Evolutionary conservation across 495 filamentous ascomycete genomes (phyloP), one percentile per base, ranked within the genome.

Genomic region (Rhypophila decipiens): DNA sequence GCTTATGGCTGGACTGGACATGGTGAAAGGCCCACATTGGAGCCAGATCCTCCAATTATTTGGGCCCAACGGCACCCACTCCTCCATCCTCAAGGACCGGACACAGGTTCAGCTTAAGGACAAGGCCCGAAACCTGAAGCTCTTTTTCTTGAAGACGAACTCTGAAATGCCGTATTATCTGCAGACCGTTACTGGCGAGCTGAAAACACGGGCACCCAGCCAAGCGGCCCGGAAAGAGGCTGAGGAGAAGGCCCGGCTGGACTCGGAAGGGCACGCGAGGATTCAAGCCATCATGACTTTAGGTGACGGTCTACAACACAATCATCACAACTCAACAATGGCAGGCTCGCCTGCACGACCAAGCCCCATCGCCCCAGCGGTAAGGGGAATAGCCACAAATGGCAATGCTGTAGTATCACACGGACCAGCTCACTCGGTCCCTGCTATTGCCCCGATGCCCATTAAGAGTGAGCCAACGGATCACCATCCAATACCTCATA

Each of bases 81-180:
- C 84, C 41, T 84, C 93, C 51, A 84, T 88, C 4, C 72, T 97
- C 29, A 95, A 94, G 55, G 91, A 96, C 55, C 81, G 90, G 34
- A 95, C 90, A 41, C 90, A 97, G 60, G 91, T 96, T 0, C 90
- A 96, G 58, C 73, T 96, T 12, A 96, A 96, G 59, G 90, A 97
- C 59, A 97, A 97, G 62, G 90, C 90, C 8, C 76, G 90, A 29
- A 97, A 97, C 47, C 63, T 97, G 46, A 97, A 97, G 64, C 76
- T 97, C 0, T 95, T 95, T 69, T 96, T 96, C 65, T 70, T 97
- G 42, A 97, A 97, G 69, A 91, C 84, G 21, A 86, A 85, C 13
- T 90, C 88, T 13, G 91, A 97, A 60, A 91, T 97, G 49, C 90
- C 90, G 0, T 88, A 88, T 56, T 94, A 94, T 50, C 71, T 97